Evolutionary conservation across 352 stramenopile genomes (phyloP).

Genomic region (Phytophthora sansomeana): DNA sequence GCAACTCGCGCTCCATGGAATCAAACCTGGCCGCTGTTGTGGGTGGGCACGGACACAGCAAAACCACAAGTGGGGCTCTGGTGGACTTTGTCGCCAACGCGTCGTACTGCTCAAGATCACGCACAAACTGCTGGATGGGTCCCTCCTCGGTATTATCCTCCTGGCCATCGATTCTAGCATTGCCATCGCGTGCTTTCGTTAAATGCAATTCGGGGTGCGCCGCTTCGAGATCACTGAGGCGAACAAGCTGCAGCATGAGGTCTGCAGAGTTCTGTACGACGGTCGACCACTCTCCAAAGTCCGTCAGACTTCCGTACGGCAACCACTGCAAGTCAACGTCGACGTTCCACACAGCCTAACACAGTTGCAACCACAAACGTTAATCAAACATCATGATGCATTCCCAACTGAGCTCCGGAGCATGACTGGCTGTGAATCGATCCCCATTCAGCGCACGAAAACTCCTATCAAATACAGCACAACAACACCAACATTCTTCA

Average conservation of each 20-base stretch:
- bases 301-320: slow-evolving; percentile 52
- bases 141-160: neutral
- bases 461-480: slow-evolving; percentile 8
- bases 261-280: slow-evolving; percentile 32
- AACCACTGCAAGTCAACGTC: slow-evolving; percentile 62
- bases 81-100: slow-evolving; percentile 1
- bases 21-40: slow-evolving; percentile 19
- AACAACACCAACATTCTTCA: slow-evolving; percentile 51
- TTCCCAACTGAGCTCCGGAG: neutral
- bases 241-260: slow-evolving; percentile 68
- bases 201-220: slow-evolving; percentile 63
- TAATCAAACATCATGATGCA: neutral
- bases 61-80: slow-evolving; percentile 40
- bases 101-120: slow-evolving; percentile 40
- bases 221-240: slow-evolving; percentile 60
- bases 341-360: slow-evolving; percentile 36
- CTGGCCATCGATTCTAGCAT: neutral
- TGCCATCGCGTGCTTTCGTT: neutral
- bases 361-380: slow-evolving; percentile 13
- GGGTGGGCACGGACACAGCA: slow-evolving; percentile 47
- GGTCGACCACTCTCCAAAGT: slow-evolving; percentile 43
- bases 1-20: slow-evolving; percentile 18
- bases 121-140: slow-evolving; percentile 29
- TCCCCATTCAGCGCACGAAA: slow-evolving; percentile 1
- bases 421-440: neutral